These are phyloP conservation scores for Puccinia brachypodii DNA, from an alignment of 1,284 basidiomycete genomes.

Conservation along the genomic window DNA sequence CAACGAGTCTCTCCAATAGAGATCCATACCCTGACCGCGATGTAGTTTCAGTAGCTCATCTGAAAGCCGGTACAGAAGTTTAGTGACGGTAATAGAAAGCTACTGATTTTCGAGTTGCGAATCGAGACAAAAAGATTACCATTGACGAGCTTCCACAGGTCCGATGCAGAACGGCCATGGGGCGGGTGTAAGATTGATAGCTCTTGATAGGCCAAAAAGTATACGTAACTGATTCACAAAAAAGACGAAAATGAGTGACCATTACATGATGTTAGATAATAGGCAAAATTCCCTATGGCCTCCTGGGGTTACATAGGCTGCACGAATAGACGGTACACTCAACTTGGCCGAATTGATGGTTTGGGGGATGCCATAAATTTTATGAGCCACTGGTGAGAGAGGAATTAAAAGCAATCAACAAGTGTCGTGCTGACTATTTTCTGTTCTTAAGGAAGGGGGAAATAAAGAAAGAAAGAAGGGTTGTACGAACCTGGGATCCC, in stretches of 20 bases:
- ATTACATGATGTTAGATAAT: no score
- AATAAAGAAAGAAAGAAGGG: not conserved
- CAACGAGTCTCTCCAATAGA: constrained; percentile 89
- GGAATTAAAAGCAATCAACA: no score
- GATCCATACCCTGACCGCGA: constrained; percentile 90
- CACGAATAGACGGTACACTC: not conserved
- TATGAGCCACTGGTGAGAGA: constrained; percentile 72
- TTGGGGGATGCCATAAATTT: constrained; percentile 92
- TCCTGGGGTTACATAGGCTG: not conserved
- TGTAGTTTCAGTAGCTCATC: constrained; percentile 88
- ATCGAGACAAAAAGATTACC: no score
- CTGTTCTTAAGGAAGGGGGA: not conserved
- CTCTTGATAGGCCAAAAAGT: constrained; percentile 46
- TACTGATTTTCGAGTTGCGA: no score
- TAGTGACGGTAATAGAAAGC: not conserved
- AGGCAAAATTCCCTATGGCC: not conserved
- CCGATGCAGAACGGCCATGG: not conserved
- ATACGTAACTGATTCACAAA: constrained; percentile 29
- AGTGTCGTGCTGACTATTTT: no score
- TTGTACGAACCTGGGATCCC: constrained; percentile 71
- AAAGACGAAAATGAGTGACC: not conserved
- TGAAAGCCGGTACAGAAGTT: constrained; percentile 51
- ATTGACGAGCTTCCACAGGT: constrained; percentile 42
- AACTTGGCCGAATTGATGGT: constrained; percentile 92
- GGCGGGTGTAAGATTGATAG: constrained; percentile 10